A percentile compares a stretch with the other conserved stretches of the same genome.
phyloP scores from a whole-genome alignment of 805 yeast genomes.

The Scheffersomyces stipitis region DNA sequence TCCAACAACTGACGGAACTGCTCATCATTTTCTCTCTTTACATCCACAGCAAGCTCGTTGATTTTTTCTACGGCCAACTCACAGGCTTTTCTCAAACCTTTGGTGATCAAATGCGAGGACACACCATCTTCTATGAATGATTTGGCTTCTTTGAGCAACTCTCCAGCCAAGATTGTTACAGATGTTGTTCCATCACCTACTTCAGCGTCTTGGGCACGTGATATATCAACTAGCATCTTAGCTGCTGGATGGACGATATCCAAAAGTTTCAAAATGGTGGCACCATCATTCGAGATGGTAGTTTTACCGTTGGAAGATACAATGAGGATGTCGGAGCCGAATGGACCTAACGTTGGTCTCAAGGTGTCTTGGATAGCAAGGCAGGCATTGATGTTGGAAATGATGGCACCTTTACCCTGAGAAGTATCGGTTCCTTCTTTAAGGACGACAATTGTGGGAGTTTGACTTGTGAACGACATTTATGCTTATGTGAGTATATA shows the following conservation, averaged over 20 bases:
- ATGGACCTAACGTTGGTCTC: constrained; percentile 93
- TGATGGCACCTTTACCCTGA: constrained; percentile 94
- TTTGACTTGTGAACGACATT: constrained; percentile 91
- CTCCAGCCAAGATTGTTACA: constrained; percentile 93
- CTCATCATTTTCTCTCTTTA: constrained; percentile 50
- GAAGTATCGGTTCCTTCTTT: constrained; percentile 98
- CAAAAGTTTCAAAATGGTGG: constrained; percentile 85
- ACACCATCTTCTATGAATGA: constrained; percentile 94
- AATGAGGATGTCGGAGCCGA: constrained; percentile 92
- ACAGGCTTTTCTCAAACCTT: constrained; percentile 85
- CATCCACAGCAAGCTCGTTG: constrained; percentile 71
- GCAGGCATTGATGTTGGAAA: constrained; percentile 95
- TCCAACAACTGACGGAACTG: constrained; percentile 73
- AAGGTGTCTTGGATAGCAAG: constrained; percentile 94
- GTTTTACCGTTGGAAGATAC: constrained; percentile 82
- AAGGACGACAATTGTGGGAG: constrained; percentile 97
- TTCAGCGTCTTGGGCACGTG: constrained; percentile 96
- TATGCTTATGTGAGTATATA: no score
- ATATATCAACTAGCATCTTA: constrained; percentile 87
- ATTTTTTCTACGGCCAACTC: constrained; percentile 72
- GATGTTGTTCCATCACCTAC: constrained; percentile 99
- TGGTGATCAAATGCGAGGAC: constrained; percentile 82
- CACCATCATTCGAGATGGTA: constrained; percentile 97
- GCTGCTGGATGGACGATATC: constrained; percentile 99
- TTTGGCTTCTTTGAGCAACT: constrained; percentile 86